Evolutionary conservation across 2,329 filamentous ascomycete genomes (phyloP).

Genomic region (Paraconiothyrium sp.): DNA sequence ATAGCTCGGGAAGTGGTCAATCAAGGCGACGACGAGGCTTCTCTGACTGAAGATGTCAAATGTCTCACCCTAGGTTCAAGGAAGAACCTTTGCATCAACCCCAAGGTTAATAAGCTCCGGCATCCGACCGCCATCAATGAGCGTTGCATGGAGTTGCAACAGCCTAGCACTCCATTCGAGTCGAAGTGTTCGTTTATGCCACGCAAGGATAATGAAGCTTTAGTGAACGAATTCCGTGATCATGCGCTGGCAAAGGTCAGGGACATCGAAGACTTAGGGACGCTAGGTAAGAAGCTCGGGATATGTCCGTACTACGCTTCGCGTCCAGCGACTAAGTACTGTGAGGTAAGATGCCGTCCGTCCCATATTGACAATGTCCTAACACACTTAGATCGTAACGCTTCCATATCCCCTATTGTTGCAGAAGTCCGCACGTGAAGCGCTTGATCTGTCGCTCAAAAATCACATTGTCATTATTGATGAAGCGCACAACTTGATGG

Average conservation of each 20-base stretch:
- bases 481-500: conserved; percentile 97
- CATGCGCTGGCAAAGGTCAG: conserved; percentile 82
- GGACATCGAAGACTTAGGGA: conserved; percentile 91
- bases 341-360: conserved; percentile 64
- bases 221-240: conserved; percentile 85
- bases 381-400: conserved; percentile 73
- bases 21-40: conserved; percentile 24
- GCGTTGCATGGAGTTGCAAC: conserved; percentile 87
- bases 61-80: conserved; percentile 85
- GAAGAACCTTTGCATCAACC: conserved; percentile 90
- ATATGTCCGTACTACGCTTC: conserved; percentile 98
- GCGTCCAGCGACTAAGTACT: conserved; percentile 78
- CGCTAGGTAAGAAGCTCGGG: conserved; percentile 78
- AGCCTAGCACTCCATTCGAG: conserved; percentile 68
- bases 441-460: conserved; percentile 84
- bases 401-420: conserved; percentile 91
- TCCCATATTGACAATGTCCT: conserved; percentile 13
- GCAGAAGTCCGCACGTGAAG: conserved; percentile 86
- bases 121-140: conserved; percentile 88
- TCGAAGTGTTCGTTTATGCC: conserved; percentile 81
- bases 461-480: conserved; percentile 94
- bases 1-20: conserved; percentile 52
- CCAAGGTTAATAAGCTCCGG: conserved; percentile 75
- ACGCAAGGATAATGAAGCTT: conserved; percentile 75
- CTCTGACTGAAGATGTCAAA: conserved; percentile 72